Base-by-base conservation (phyloP, 1,284 basidiomycete species). In the Ceratobasidium sp. region DNA sequence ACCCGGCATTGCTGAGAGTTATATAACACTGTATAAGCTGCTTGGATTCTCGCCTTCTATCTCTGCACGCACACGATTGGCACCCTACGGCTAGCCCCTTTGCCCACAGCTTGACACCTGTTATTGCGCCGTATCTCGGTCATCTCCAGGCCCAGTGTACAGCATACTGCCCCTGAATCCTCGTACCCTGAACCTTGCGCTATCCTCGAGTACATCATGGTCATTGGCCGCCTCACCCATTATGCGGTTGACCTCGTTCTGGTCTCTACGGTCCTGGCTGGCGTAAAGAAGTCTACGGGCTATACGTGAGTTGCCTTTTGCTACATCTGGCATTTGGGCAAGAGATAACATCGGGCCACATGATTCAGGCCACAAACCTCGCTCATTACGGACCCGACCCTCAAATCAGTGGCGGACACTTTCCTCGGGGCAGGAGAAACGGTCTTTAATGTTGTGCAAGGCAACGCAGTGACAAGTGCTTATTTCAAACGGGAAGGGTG, bases 341-440 rank as follows among this genome's bases (percentile, higher is more conserved):
- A 24, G 49, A 41, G 58, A 59, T 59, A 59, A 63, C 39, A 19
- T 71, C 41, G 31, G 58, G 31, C 58, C 19, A 22, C 46, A 56
- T 74, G 39, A 54, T 56, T 59, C 65, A 96, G 94, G 41, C 86
- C 91, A 29, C 86, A 93, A 79, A 89, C 92, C 16, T 84, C 85
- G 61, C 79, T 83, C 27, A 92, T 96, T 76, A 82, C 90, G 59
- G 93, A 98, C 78, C 87, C 90, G 1, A 95, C 92, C 2, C 78
- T 91, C 29, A 90, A 92, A 74, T 88, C 88, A 13, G 82, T 94
- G 24, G 89, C 93, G 7, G 92, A 97, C 78, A 89, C 88, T 75
- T 97, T 95, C 81, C 86, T 98, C 71, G 89, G 90, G 34, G 85
- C 95, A 29, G 96, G 96, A 75, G 96, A 98, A 83, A 90, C 90